A percentile compares a stretch with the other conserved stretches of the same genome.
Conservation (phyloP, 495 filamentous ascomycete genomes). For the Neurospora sublineolata region DNA sequence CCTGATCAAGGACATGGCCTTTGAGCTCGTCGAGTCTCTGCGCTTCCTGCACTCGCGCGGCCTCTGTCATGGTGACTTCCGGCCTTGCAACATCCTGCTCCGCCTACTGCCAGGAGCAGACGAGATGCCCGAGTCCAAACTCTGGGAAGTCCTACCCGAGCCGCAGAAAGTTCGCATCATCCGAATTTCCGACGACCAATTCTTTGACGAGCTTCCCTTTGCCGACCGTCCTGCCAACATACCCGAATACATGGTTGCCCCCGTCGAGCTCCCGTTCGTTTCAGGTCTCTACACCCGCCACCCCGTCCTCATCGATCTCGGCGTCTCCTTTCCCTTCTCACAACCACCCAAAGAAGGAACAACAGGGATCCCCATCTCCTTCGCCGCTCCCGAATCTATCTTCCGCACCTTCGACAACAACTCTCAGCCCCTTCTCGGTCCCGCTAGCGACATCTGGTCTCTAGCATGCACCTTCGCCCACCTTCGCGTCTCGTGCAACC, state of each 20-base stretch:
- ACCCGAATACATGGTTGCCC: slow-evolving; percentile 14
- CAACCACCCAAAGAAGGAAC: background rate
- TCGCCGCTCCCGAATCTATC: slow-evolving; percentile 14
- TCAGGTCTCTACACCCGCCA: slow-evolving; percentile 4
- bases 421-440: background rate
- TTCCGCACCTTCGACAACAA: background rate
- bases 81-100: background rate
- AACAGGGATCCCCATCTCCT: slow-evolving; percentile 9
- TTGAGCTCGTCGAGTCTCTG: background rate
- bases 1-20: background rate
- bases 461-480: slow-evolving; percentile 14
- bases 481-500: background rate
- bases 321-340: slow-evolving; percentile 9
- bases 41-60: background rate
- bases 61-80: background rate
- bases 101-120: slow-evolving; percentile 16
- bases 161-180: background rate
- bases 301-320: slow-evolving; percentile 19
- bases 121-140: slow-evolving; percentile 3
- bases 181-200: background rate
- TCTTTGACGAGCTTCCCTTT: background rate
- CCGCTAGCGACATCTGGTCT: slow-evolving; percentile 16
- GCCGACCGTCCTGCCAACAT: background rate
- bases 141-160: slow-evolving; percentile 7
- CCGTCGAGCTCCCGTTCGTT: background rate